Evolutionary conservation across 768 basidiomycete species (phyloP).

Genomic region (Rhodotorula sphaerocarpa): DNA sequence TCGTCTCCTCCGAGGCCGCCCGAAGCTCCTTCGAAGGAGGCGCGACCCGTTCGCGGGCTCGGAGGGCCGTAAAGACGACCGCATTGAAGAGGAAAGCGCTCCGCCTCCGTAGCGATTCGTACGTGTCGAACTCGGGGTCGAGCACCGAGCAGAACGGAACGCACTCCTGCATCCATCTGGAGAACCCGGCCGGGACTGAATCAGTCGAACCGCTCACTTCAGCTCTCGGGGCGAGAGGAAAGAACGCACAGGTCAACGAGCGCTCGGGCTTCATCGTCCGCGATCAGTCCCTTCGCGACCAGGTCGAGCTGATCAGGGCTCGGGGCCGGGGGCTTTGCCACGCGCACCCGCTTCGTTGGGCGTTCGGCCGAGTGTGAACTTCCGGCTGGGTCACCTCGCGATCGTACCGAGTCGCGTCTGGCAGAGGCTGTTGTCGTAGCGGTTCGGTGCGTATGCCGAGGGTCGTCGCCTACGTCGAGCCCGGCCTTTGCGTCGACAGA

Average conservation of each 20-base stretch:
- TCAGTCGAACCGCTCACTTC: background rate
- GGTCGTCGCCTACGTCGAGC: too few relatives aligned
- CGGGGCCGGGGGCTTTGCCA: background rate
- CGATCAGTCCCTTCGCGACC: slow-evolving; percentile 14
- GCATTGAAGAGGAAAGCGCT: slow-evolving; percentile 5
- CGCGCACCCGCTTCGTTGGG: background rate
- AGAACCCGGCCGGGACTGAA: too few relatives aligned
- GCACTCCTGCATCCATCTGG: slow-evolving; percentile 8
- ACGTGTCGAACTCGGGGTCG: slow-evolving; percentile 7
- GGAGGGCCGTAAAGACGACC: slow-evolving; percentile 2
- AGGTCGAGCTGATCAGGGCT: slow-evolving; percentile 9
- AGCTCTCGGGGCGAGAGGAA: background rate
- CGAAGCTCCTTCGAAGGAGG: slow-evolving; percentile 9
- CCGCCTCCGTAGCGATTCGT: slow-evolving; percentile 6
- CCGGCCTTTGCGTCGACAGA: too few relatives aligned
- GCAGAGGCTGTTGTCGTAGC: too few relatives aligned
- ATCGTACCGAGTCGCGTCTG: background rate
- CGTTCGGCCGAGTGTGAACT: background rate
- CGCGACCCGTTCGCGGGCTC: background rate
- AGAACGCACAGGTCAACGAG: slow-evolving; percentile 7
- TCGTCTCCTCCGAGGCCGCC: slow-evolving; percentile 18
- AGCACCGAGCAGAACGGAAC: slow-evolving; percentile 17
- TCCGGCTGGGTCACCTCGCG: background rate
- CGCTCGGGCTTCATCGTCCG: slow-evolving; percentile 1
- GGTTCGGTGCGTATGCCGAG: too few relatives aligned